Conservation (phyloP, 371 early-diverging fungal genomes). For the Zopfochytrium polystomum region DNA sequence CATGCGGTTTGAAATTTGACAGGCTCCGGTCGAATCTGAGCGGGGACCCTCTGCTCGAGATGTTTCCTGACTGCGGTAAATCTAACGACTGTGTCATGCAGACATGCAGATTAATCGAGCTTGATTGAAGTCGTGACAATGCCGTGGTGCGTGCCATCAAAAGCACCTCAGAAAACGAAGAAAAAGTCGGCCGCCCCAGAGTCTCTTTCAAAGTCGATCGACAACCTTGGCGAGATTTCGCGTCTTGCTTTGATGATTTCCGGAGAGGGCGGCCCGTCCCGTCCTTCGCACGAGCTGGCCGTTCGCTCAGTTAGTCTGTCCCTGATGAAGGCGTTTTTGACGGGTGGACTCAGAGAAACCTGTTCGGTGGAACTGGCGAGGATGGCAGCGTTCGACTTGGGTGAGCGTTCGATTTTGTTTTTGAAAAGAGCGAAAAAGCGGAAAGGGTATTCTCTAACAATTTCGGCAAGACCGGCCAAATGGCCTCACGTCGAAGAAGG, state of each 20-base stretch:
- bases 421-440: neutral
- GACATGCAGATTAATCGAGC: neutral
- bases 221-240: constrained; percentile 14
- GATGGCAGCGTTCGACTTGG: constrained; percentile 20
- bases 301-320: constrained; percentile 24
- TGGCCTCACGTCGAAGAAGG: constrained; percentile 30
- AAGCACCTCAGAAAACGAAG: neutral
- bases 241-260: constrained; percentile 16
- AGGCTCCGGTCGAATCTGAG: constrained; percentile 21
- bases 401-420: constrained; percentile 4
- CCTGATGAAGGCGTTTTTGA: constrained; percentile 27
- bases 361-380: constrained; percentile 15
- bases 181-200: constrained; percentile 11
- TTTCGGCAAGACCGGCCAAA: constrained; percentile 24
- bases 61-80: constrained; percentile 40
- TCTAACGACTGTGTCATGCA: neutral
- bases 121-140: constrained; percentile 29
- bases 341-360: constrained; percentile 9
- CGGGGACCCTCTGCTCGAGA: constrained; percentile 32
- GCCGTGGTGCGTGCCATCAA: constrained; percentile 31
- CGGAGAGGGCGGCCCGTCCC: constrained; percentile 19
- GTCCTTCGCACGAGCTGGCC: constrained; percentile 22
- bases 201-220: constrained; percentile 13
- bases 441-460: too few species aligned
- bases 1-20: constrained; percentile 24